These are phyloP conservation scores for Populus pruinosa DNA, from an alignment of 345 rosid genomes.

Conservation along the genomic window DNA sequence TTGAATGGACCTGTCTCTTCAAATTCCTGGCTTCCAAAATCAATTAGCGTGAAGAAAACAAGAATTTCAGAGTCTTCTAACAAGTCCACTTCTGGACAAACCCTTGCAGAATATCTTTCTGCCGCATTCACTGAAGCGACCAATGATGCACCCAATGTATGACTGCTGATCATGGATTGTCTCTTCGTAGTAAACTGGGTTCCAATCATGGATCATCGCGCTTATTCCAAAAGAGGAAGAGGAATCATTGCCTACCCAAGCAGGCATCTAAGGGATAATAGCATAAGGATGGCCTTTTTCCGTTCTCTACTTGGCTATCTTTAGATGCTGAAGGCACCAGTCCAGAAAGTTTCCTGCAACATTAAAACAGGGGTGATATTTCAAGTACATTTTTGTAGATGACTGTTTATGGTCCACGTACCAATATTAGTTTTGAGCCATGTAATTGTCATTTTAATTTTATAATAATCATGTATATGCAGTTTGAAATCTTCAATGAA, in stretches of 20 bases:
- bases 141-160: conserved; percentile 15
- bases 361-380: too few relatives aligned
- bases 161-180: neutral
- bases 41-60: conserved; percentile 45
- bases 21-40: conserved; percentile 61
- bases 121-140: conserved; percentile 63
- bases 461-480: too few relatives aligned
- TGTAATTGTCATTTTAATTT: too few relatives aligned
- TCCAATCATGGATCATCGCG: neutral
- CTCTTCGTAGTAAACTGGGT: neutral
- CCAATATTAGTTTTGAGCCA: too few relatives aligned
- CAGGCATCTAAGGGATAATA: neutral
- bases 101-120: conserved; percentile 88
- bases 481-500: too few relatives aligned
- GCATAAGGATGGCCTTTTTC: neutral
- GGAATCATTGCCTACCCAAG: neutral
- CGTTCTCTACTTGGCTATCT: neutral
- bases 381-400: too few relatives aligned
- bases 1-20: conserved; percentile 30
- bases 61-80: conserved; percentile 42
- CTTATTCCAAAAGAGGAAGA: neutral
- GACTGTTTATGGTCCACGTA: too few relatives aligned
- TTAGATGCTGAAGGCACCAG: neutral
- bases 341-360: neutral
- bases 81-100: conserved; percentile 41